Base-by-base conservation (phyloP, 306 rosid genomes). In the Corylus americana region DNA sequence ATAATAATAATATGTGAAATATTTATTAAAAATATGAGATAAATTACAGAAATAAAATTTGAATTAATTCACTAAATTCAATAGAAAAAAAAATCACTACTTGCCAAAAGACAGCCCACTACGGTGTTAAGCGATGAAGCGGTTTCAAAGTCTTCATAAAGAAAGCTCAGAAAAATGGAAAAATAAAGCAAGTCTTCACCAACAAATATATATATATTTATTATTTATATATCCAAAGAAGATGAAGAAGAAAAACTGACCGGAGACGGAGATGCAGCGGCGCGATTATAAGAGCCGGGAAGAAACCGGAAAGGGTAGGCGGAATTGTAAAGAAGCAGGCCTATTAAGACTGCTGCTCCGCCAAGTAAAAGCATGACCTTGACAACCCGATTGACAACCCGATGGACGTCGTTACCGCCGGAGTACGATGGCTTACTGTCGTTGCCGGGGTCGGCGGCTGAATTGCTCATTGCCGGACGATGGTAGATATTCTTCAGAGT, bases 261-360 rank as follows among this genome's bases (percentile, higher is more conserved):
- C 75, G 70, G 37, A 18, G 76, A 3, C 7, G 80, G 8, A 5
- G 87, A 86, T 4, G 11, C 11, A 77, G 74, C 73, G 55, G 12
- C 31, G 72, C 75, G 61, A 77, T 83, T 61, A 74, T 45, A 49
- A 10, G 87, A 80, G 74, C 74, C 61, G 31, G 73, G n/a, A 17
- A 80, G 78, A 69, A 87, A 81, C n/a, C 76, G 81, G 42, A 83
- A 81, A 29, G 89, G 85, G 55, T 76, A 54, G 49, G 78, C 81
- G 49, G 84, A 44, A 70, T 77, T 84, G 5, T 50, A 80, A 48
- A 86, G 53, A 77, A 84, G 29, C 31, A 87, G 16, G 82, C 77
- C 79, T 55, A 42, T 42, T 6, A 83, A 45, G 35, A 83, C 79
- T 11, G 20, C 78, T 55, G 84, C 57, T 14, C 84, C 92, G 20